Conservation (phyloP, 129 eudicot species). For the Helichrysum umbraculigerum region DNA sequence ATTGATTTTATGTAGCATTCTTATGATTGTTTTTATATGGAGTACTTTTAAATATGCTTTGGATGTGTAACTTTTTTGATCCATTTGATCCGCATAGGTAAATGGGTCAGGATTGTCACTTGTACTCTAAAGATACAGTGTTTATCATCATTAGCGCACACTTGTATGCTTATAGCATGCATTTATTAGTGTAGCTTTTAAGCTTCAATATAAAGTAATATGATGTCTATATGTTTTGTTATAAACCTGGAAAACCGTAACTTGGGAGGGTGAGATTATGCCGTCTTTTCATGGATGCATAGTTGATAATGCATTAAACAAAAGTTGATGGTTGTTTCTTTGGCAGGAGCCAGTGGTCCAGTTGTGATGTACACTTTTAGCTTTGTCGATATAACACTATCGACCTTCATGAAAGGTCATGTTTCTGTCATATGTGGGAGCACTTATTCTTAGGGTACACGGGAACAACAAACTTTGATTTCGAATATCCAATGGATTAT, state of each 20-base stretch:
- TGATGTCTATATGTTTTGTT: not conserved
- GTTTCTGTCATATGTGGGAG: slow-evolving; percentile 20
- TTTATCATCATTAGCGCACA: not conserved
- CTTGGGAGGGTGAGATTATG: not conserved
- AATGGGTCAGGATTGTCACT: not conserved
- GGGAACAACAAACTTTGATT: not conserved
- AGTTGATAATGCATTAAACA: not conserved
- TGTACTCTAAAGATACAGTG: not conserved
- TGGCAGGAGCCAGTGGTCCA: slow-evolving; percentile 28
- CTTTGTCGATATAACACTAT: slow-evolving; percentile 10
- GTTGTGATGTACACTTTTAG: slow-evolving; percentile 16
- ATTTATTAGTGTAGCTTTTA: not conserved
- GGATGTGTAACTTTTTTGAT: no score
- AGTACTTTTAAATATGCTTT: no score
- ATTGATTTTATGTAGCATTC: not conserved
- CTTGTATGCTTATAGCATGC: not conserved
- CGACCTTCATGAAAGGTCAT: slow-evolving; percentile 16
- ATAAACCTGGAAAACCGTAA: not conserved
- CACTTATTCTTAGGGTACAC: slow-evolving; percentile 5
- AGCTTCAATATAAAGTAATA: not conserved
- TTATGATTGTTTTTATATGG: not conserved
- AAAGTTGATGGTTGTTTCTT: slow-evolving; percentile 32
- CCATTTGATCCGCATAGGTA: no score
- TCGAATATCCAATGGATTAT: not conserved
- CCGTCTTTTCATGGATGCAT: not conserved